Conservation (phyloP, 2,329 filamentous ascomycete species). For the Trichoderma guizhouense region DNA sequence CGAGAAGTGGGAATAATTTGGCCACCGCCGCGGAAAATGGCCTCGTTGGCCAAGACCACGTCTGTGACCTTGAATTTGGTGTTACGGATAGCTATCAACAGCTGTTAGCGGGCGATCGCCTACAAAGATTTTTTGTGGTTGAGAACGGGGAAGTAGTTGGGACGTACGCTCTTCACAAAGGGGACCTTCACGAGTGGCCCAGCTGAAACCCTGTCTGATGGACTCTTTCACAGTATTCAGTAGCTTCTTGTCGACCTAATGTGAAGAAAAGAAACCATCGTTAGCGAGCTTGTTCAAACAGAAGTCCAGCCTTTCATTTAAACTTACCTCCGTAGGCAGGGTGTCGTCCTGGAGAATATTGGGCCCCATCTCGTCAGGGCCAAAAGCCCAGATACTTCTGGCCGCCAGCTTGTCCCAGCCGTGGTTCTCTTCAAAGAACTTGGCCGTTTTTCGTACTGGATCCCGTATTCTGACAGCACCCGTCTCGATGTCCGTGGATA, state of each 20-base stretch:
- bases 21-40: constrained; percentile 91
- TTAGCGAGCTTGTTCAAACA: background rate
- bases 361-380: constrained; percentile 87
- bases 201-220: constrained; percentile 93
- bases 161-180: constrained; percentile 93
- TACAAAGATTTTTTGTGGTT: too few species aligned
- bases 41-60: constrained; percentile 77
- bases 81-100: constrained; percentile 79
- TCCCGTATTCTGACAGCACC: constrained; percentile 90
- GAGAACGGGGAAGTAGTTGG: background rate
- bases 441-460: constrained; percentile 86
- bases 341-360: constrained; percentile 98
- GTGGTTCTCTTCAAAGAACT: constrained; percentile 96
- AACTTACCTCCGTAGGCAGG: constrained; percentile 72
- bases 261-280: background rate
- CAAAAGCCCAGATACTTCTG: constrained; percentile 97
- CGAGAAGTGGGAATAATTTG: constrained; percentile 96
- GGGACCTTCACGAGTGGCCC: constrained; percentile 92
- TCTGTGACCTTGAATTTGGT: constrained; percentile 97
- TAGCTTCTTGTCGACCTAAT: constrained; percentile 81
- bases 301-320: constrained; percentile 17
- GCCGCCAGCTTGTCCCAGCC: constrained; percentile 94
- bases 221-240: constrained; percentile 85
- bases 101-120: constrained; percentile 26
- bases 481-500: constrained; percentile 89